phyloP scores from a whole-genome alignment of 1,284 basidiomycete genomes.

The Rhodofomes roseus region DNA sequence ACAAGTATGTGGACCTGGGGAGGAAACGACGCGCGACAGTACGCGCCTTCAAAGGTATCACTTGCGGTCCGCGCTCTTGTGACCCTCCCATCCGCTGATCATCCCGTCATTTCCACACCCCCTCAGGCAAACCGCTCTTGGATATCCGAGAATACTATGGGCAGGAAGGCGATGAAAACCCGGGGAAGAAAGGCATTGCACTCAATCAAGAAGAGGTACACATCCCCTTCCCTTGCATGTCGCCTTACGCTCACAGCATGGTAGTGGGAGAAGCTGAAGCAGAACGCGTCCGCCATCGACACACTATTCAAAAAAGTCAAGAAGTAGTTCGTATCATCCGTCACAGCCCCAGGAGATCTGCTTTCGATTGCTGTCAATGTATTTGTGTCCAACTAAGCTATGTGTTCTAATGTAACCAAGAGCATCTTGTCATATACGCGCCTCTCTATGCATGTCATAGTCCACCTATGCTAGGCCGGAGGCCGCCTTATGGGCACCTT shows the following conservation, averaged over 20 bases:
- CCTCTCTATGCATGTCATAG: not conserved
- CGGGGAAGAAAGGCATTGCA: constrained; percentile 80
- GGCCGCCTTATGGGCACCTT: constrained; percentile 65
- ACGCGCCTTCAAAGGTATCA: constrained; percentile 66
- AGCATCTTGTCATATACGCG: constrained; percentile 7
- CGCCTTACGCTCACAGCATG: not conserved
- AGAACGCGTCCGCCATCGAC: constrained; percentile 43
- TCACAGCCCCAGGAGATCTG: not conserved
- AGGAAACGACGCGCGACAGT: constrained; percentile 72
- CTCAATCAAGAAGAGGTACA: constrained; percentile 68
- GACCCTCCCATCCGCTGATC: not conserved
- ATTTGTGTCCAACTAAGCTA: constrained; percentile 3
- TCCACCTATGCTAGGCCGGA: constrained; percentile 49
- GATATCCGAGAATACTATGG: constrained; percentile 82
- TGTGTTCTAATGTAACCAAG: constrained; percentile 6
- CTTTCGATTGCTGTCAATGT: not conserved
- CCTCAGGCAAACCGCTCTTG: constrained; percentile 47
- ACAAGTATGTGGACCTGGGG: constrained; percentile 64
- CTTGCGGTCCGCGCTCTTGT: not conserved
- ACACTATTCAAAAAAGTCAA: constrained; percentile 43
- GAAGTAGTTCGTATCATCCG: constrained; percentile 22
- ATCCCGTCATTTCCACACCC: too few species aligned
- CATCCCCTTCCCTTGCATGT: constrained; percentile 5
- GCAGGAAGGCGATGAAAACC: constrained; percentile 62
- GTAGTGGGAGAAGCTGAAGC: constrained; percentile 62